Conservation (phyloP, 2,329 filamentous ascomycete species). For the Calycina marina region DNA sequence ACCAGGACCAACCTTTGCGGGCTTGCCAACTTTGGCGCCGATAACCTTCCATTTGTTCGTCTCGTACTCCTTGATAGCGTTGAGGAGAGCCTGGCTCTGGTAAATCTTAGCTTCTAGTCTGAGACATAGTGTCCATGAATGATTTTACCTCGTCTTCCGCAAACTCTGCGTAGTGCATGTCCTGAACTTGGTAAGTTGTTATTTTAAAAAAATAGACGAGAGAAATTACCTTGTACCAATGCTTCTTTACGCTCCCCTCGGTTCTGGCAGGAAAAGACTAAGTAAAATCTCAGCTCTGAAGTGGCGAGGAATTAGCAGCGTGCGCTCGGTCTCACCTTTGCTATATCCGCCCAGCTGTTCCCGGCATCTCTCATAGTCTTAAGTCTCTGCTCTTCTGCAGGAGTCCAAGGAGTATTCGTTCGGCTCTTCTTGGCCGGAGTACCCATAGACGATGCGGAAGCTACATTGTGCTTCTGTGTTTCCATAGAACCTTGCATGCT, state of each 20-base stretch:
- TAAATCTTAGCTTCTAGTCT: too few relatives aligned
- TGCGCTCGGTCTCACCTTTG: conserved; percentile 72
- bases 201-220: neutral
- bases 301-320: too few relatives aligned
- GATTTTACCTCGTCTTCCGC: conserved; percentile 92
- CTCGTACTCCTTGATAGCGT: conserved; percentile 97
- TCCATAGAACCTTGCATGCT: neutral
- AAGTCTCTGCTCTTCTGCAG: conserved; percentile 78
- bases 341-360: conserved; percentile 95
- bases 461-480: neutral
- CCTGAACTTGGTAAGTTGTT: conserved; percentile 33
- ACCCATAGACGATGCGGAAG: conserved; percentile 21
- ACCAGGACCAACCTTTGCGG: conserved; percentile 58
- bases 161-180: conserved; percentile 99
- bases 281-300: too few relatives aligned
- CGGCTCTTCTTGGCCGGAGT: conserved; percentile 72
- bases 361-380: conserved; percentile 91
- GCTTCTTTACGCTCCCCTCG: conserved; percentile 97
- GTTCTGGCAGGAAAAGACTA: conserved; percentile 86
- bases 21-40: conserved; percentile 92
- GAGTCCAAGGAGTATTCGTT: conserved; percentile 98
- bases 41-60: conserved; percentile 98
- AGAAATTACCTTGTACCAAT: conserved; percentile 92
- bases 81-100: conserved; percentile 52
- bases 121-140: too few relatives aligned